Evolutionary conservation across 2,329 filamentous ascomycete genomes (phyloP).

Genomic region (Colletotrichum liaoningense): DNA sequence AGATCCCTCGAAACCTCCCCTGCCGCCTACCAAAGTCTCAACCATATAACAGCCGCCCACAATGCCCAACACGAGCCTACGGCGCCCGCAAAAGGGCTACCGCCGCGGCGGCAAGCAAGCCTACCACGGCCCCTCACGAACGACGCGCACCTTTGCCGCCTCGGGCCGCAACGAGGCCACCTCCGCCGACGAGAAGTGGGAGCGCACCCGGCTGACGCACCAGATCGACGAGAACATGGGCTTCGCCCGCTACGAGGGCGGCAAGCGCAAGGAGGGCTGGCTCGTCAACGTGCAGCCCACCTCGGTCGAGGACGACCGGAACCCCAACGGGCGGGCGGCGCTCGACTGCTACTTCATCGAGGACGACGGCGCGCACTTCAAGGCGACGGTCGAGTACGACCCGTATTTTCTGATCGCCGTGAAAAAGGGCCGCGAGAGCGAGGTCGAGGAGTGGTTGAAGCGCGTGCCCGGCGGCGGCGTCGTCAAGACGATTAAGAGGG

Average conservation of each 20-base stretch:
- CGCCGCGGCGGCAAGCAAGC: constrained; percentile 75
- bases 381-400: constrained; percentile 95
- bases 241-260: constrained; percentile 91
- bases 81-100: constrained; percentile 73
- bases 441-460: constrained; percentile 96
- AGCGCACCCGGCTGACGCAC: constrained; percentile 85
- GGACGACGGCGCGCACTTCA: constrained; percentile 89
- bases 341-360: constrained; percentile 98
- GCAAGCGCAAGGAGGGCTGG: constrained; percentile 86
- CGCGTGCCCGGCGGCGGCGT: constrained; percentile 81
- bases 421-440: constrained; percentile 86
- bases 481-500: constrained; percentile 79
- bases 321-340: constrained; percentile 85
- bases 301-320: constrained; percentile 84
- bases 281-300: constrained; percentile 96
- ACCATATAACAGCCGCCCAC: not conserved
- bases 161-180: constrained; percentile 85
- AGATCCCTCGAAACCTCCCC: not conserved
- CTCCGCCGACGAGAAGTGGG: constrained; percentile 91
- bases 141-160: constrained; percentile 82
- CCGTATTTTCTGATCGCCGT: constrained; percentile 96
- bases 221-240: constrained; percentile 96
- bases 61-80: constrained; percentile 71
- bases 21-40: not conserved
- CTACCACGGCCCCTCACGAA: constrained; percentile 73